Evolutionary conservation across 768 basidiomycete species (phyloP).

Genomic region (Termitomyces sp.): DNA sequence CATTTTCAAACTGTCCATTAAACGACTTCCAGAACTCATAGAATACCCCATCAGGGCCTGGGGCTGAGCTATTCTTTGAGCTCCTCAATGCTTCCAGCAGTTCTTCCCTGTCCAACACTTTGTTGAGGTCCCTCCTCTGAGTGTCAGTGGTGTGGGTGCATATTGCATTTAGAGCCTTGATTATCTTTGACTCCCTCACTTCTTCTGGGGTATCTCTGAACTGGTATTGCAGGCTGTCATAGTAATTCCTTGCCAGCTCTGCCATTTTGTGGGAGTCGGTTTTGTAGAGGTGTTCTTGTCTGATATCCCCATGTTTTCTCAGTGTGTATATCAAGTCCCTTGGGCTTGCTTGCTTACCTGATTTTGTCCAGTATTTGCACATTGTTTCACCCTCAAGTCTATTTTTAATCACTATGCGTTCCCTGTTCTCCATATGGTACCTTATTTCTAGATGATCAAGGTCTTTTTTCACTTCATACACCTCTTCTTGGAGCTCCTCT

Average conservation of each 20-base stretch:
- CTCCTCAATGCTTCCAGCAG: too few relatives aligned
- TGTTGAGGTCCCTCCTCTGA: too few relatives aligned
- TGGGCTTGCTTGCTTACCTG: background rate
- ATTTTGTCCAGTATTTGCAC: background rate
- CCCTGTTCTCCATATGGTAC: background rate
- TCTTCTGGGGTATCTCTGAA: background rate
- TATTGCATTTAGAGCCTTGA: too few relatives aligned
- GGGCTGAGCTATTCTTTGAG: too few relatives aligned
- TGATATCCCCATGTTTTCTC: background rate
- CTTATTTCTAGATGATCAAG: background rate
- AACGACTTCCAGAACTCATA: too few relatives aligned
- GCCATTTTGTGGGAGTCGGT: background rate
- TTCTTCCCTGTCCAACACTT: too few relatives aligned
- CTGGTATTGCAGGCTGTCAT: background rate
- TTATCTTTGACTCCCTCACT: background rate
- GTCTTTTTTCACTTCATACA: background rate
- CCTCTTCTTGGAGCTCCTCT: background rate
- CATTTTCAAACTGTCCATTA: too few relatives aligned
- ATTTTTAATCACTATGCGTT: background rate
- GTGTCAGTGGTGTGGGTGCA: too few relatives aligned
- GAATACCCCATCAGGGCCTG: too few relatives aligned
- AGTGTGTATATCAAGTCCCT: background rate
- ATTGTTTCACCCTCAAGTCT: background rate
- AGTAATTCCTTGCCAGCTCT: background rate
- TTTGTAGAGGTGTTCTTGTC: background rate